Evolutionary conservation across 169 alveolate genomes (phyloP).

Genomic region (Eimeria acervulina): DNA sequence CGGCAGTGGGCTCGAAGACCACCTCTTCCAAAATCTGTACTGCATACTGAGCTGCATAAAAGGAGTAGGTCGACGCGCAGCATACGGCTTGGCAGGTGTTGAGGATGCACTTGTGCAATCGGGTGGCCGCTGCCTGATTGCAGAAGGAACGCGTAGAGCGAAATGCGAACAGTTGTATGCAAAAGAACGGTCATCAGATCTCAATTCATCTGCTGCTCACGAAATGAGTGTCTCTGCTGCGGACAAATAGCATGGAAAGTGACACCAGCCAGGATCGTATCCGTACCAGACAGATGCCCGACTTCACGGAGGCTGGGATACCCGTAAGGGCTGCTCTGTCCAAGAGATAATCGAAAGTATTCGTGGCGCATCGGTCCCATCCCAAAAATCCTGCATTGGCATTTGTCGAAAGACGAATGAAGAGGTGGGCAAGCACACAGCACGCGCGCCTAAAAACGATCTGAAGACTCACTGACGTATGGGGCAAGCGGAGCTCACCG

Average conservation of each 20-base stretch:
- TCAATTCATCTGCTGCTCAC: background rate
- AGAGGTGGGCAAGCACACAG: background rate
- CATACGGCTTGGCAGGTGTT: conserved; percentile 74
- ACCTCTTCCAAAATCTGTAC: conserved; percentile 61
- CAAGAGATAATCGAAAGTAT: conserved; percentile 56
- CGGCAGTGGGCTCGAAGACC: conserved; percentile 69
- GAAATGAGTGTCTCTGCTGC: background rate
- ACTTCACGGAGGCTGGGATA: background rate
- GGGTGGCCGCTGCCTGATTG: conserved; percentile 27
- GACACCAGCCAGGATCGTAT: background rate
- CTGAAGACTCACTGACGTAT: background rate
- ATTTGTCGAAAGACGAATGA: background rate
- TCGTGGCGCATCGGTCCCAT: conserved; percentile 57
- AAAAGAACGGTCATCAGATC: background rate
- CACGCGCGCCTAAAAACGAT: background rate
- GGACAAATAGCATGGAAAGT: background rate
- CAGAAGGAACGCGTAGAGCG: background rate
- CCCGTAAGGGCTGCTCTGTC: conserved; percentile 30
- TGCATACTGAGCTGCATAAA: conserved; percentile 72
- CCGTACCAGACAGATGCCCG: conserved; percentile 52
- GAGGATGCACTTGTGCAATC: conserved; percentile 71
- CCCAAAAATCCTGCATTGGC: conserved; percentile 59
- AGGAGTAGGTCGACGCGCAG: conserved; percentile 70
- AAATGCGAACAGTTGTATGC: background rate
- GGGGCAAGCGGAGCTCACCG: conserved; percentile 12